Evolutionary conservation across 805 yeast genomes (phyloP).

Genomic region (Ogataea neopini): DNA sequence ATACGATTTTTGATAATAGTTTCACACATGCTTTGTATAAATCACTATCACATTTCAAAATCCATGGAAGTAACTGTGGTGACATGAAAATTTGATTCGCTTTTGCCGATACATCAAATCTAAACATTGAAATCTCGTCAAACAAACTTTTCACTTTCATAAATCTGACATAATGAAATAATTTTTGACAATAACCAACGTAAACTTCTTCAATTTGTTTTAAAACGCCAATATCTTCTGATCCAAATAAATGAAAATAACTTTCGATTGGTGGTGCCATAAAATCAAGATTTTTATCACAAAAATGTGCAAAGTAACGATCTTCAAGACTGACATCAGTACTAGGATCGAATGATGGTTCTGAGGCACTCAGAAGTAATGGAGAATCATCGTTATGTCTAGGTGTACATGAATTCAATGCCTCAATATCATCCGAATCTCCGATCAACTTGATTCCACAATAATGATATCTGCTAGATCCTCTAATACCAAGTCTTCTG

Average conservation of each 20-base stretch:
- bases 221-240: conserved; percentile 12
- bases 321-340: conserved; percentile 16
- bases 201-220: conserved; percentile 52
- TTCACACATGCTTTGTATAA: conserved; percentile 56
- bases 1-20: conserved; percentile 60
- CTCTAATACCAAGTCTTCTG: conserved; percentile 78
- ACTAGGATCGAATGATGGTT: conserved; percentile 3
- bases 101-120: conserved; percentile 58
- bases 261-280: conserved; percentile 17
- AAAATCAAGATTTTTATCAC: conserved; percentile 15
- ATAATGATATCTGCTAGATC: conserved; percentile 82
- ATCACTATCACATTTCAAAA: conserved; percentile 63
- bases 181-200: conserved; percentile 59
- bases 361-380: conserved; percentile 5
- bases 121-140: conserved; percentile 51
- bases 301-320: conserved; percentile 13
- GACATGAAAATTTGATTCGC: conserved; percentile 58
- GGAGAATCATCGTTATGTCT: conserved; percentile 21
- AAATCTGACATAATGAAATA: conserved; percentile 65
- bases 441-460: conserved; percentile 63
- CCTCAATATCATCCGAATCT: conserved; percentile 34
- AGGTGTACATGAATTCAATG: conserved; percentile 14
- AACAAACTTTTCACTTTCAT: conserved; percentile 66
- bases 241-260: conserved; percentile 14
- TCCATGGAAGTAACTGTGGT: conserved; percentile 57